A percentile compares a stretch with the other conserved stretches of the same genome.
Evolutionary conservation across 1,139 yeast genomes (phyloP).

Genomic region (Geotrichum candidum): DNA sequence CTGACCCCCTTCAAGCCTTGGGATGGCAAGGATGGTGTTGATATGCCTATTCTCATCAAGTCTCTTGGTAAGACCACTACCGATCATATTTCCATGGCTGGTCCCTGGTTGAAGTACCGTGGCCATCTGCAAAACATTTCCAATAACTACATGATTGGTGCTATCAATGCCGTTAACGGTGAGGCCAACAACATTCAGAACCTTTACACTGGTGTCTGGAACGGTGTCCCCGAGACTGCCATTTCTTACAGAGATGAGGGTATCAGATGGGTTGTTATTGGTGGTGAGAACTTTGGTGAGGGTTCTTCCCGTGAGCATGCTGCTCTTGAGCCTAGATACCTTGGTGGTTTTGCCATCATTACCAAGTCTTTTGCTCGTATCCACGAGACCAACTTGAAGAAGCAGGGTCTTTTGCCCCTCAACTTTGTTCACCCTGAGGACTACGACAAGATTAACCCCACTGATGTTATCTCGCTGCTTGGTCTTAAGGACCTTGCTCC

Average conservation of each 20-base stretch:
- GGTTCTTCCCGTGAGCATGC: conserved; percentile 99
- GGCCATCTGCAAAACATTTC: conserved; percentile 96
- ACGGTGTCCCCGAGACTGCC: conserved; percentile 95
- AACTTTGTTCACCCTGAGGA: conserved; percentile 86
- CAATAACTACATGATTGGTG: conserved; percentile 92
- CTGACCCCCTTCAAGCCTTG: conserved; percentile 85
- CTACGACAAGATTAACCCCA: conserved; percentile 70
- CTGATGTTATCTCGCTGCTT: conserved; percentile 75
- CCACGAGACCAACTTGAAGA: conserved; percentile 83
- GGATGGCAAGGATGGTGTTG: conserved; percentile 68
- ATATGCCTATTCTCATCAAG: conserved; percentile 70
- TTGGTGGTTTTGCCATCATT: conserved; percentile 82
- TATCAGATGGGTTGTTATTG: conserved; percentile 86
- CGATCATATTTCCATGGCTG: conserved; percentile 97
- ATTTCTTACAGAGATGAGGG: conserved; percentile 91
- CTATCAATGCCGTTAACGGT: conserved; percentile 93
- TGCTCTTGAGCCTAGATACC: conserved; percentile 87
- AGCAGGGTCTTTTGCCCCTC: conserved; percentile 94
- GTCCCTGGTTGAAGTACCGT: conserved; percentile 98
- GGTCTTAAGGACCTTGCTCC: conserved; percentile 87
- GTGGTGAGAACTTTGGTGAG: conserved; percentile 97
- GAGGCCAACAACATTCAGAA: conserved; percentile 90
- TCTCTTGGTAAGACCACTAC: conserved; percentile 98
- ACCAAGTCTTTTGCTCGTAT: conserved; percentile 97
- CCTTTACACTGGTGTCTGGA: conserved; percentile 83